Percentiles rank a stretch among this genome's conserved stretches.
phyloP scores from a whole-genome alignment of 1,139 yeast genomes.

The Geotrichum histeridarum region DNA sequence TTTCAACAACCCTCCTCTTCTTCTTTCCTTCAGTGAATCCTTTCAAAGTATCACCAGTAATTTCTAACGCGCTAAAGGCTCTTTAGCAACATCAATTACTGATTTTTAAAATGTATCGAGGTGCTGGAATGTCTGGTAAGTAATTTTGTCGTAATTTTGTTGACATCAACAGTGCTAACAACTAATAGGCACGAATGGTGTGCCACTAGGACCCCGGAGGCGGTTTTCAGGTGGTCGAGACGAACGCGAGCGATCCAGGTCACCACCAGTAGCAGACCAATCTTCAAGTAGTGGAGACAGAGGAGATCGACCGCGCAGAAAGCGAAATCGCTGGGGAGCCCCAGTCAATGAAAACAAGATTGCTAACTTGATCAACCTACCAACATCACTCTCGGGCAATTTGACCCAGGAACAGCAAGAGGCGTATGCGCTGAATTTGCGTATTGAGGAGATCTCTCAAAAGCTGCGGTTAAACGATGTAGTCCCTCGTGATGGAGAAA shows the following conservation, averaged over 20 bases:
- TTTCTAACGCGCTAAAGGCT: too few relatives aligned
- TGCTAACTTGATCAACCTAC: slow-evolving; percentile 35
- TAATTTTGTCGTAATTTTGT: not conserved
- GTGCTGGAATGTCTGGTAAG: slow-evolving; percentile 12
- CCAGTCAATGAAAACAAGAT: slow-evolving; percentile 31
- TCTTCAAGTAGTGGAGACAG: not conserved
- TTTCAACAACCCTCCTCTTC: not conserved
- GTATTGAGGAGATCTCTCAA: slow-evolving; percentile 76
- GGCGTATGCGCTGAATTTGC: slow-evolving; percentile 66
- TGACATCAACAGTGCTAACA: too few relatives aligned
- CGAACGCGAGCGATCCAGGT: slow-evolving; percentile 7
- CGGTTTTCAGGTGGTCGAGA: slow-evolving; percentile 22
- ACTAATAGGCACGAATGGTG: slow-evolving; percentile 29
- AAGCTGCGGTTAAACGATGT: slow-evolving; percentile 49
- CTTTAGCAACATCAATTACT: not conserved
- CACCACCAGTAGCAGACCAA: not conserved
- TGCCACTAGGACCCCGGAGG: slow-evolving; percentile 30
- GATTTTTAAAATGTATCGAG: slow-evolving; percentile 6
- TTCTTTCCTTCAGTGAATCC: not conserved
- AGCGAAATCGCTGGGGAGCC: slow-evolving; percentile 36
- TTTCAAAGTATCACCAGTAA: too few relatives aligned
- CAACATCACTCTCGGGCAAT: slow-evolving; percentile 46
- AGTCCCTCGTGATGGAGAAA: slow-evolving; percentile 36
- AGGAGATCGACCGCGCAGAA: slow-evolving; percentile 18
- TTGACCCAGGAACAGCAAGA: slow-evolving; percentile 82